Evolutionary conservation across 345 rosid species (phyloP).

Genomic region (Syzygium jambos): DNA sequence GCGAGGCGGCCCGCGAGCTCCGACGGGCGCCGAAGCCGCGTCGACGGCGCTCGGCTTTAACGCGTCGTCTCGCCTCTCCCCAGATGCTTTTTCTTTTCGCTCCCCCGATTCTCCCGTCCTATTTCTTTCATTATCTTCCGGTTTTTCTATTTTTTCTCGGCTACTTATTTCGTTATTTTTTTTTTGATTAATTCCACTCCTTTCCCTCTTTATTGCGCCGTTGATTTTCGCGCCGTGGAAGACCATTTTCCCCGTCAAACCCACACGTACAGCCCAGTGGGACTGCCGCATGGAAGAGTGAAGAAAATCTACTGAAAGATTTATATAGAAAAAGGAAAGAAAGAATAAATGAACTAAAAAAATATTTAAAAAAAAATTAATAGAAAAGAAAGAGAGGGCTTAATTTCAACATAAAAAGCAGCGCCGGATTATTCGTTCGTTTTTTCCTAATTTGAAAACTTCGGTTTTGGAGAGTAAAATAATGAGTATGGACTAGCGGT

Average conservation of each 20-base stretch:
- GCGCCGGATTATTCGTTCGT: not conserved
- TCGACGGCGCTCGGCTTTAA: not conserved
- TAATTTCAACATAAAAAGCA: not conserved
- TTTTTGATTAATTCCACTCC: no score
- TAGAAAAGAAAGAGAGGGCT: rapidly evolving
- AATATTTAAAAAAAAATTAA: not conserved
- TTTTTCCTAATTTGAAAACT: not conserved
- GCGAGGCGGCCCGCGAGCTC: not conserved
- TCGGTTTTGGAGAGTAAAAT: not conserved
- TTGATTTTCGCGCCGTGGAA: not conserved
- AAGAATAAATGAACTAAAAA: not conserved
- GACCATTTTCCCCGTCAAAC: not conserved
- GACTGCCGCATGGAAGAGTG: not conserved
- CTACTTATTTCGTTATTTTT: not conserved
- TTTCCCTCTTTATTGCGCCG: not conserved
- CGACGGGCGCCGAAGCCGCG: not conserved
- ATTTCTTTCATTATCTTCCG: not conserved
- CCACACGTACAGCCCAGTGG: not conserved
- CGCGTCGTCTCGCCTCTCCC: constrained; percentile 2
- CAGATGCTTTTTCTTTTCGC: not conserved
- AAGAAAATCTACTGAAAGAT: not conserved
- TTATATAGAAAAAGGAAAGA: not conserved
- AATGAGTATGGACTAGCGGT: not conserved
- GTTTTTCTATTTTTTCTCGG: not conserved
- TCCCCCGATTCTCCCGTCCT: not conserved